phyloP scores from a whole-genome alignment of 345 rosid species.

The Carallia brachiata region DNA sequence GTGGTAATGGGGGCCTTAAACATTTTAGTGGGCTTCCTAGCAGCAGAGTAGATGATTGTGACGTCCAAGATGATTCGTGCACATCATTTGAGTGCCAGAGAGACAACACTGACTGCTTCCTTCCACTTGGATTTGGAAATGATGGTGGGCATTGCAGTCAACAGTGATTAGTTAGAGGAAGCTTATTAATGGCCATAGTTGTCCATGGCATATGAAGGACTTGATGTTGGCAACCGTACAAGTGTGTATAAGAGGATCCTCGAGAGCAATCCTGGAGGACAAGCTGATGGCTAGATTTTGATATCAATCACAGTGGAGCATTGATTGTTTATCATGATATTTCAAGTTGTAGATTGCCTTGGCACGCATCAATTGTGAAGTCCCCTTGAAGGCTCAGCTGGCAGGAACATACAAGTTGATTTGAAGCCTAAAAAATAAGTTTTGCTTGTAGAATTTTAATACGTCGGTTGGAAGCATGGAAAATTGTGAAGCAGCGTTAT shows the following conservation, averaged over 20 bases:
- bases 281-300: constrained; percentile 1
- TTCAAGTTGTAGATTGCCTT: constrained; percentile 4
- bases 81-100: constrained; percentile 32
- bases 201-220: background rate
- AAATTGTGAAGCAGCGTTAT: background rate
- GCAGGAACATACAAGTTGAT: background rate
- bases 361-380: background rate
- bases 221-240: background rate
- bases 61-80: constrained; percentile 37
- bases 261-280: background rate
- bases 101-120: constrained; percentile 16
- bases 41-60: constrained; percentile 16
- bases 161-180: constrained; percentile 9
- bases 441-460: constrained; percentile 11
- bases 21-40: constrained; percentile 9
- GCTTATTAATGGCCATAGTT: background rate
- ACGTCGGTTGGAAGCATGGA: background rate
- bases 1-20: constrained; percentile 8
- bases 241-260: background rate
- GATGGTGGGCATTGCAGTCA: constrained; percentile 17
- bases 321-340: constrained; percentile 3
- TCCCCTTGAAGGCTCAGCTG: background rate
- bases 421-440: background rate
- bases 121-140: constrained; percentile 12
- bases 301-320: background rate